phyloP scores from a whole-genome alignment of 768 basidiomycete species.

The Mycena galericulata region DNA sequence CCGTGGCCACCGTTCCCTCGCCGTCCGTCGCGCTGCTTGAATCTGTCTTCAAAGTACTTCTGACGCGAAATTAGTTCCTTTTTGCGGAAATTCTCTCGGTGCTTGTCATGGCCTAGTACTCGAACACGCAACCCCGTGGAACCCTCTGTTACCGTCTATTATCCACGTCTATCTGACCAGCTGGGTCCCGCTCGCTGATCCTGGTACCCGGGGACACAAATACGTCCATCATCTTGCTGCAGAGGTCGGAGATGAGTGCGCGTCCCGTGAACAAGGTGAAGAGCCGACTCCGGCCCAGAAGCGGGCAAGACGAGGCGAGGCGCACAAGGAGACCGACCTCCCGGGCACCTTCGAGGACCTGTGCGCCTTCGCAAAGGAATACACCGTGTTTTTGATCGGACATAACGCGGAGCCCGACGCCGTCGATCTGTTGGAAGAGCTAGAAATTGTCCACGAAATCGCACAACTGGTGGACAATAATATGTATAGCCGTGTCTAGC shows the following conservation, averaged over 20 bases:
- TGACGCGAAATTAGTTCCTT: conserved; percentile 69
- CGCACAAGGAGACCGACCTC: conserved; percentile 48
- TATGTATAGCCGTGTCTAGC: conserved; percentile 89
- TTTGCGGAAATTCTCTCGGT: conserved; percentile 98
- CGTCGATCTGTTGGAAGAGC: conserved; percentile 92
- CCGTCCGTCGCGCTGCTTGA: too few species aligned
- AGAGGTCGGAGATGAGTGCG: conserved; percentile 95
- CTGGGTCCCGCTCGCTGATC: conserved; percentile 81
- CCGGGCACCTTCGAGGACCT: conserved; percentile 81
- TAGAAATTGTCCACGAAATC: conserved; percentile 89
- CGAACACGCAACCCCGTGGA: conserved; percentile 95
- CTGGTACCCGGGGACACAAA: conserved; percentile 98
- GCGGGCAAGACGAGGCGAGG: conserved; percentile 46
- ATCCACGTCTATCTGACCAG: conserved; percentile 76
- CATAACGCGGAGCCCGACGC: conserved; percentile 99
- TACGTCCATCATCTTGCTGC: conserved; percentile 97
- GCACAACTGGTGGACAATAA: conserved; percentile 87
- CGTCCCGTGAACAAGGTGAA: conserved; percentile 69
- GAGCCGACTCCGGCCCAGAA: conserved; percentile 40
- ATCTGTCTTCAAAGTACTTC: too few species aligned
- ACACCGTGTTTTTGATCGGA: conserved; percentile 87
- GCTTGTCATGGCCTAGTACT: conserved; percentile 99
- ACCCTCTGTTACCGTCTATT: conserved; percentile 94
- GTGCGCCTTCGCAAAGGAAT: conserved; percentile 79
- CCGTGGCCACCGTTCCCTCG: too few species aligned